Percentiles rank a stretch among this genome's conserved stretches.
These are phyloP conservation scores for Citrus glauca DNA, from an alignment of 345 rosid species.

Conservation along the genomic window DNA sequence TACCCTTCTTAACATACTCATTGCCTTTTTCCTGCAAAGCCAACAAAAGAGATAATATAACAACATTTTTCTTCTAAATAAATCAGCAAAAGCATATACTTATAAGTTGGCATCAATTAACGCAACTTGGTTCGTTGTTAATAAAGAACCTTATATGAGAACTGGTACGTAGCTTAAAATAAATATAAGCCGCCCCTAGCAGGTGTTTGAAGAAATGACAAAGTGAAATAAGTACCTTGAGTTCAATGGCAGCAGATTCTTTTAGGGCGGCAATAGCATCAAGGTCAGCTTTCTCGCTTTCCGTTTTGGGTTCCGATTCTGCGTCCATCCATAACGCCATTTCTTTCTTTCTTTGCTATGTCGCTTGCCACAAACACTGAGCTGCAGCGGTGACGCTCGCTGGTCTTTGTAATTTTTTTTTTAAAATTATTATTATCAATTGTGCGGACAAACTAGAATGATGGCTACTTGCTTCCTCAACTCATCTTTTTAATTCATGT, in stretches of 20 bases:
- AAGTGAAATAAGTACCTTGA: constrained; percentile 46
- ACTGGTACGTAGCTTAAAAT: background rate
- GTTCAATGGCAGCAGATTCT: constrained; percentile 85
- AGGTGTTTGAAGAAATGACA: background rate
- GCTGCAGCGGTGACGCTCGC: no score
- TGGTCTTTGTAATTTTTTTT: no score
- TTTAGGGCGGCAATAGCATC: constrained; percentile 70
- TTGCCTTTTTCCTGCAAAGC: constrained; percentile 75
- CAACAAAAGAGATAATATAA: background rate
- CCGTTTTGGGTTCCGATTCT: constrained; percentile 65
- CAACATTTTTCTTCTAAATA: background rate
- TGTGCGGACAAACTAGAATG: no score
- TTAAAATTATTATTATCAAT: no score
- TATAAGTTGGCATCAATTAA: background rate
- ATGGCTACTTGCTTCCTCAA: no score
- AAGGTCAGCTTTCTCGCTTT: constrained; percentile 65
- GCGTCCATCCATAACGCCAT: constrained; percentile 93
- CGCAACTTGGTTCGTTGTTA: background rate
- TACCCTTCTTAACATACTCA: constrained; percentile 81
- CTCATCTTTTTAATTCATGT: no score
- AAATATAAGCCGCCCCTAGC: background rate
- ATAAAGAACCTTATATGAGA: background rate
- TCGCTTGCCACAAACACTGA: background rate
- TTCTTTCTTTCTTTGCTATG: background rate
- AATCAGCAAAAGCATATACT: background rate